Evolutionary conservation across 2,329 filamentous ascomycete genomes (phyloP).

Genomic region (Ophiocordyceps camponoti-floridani): DNA sequence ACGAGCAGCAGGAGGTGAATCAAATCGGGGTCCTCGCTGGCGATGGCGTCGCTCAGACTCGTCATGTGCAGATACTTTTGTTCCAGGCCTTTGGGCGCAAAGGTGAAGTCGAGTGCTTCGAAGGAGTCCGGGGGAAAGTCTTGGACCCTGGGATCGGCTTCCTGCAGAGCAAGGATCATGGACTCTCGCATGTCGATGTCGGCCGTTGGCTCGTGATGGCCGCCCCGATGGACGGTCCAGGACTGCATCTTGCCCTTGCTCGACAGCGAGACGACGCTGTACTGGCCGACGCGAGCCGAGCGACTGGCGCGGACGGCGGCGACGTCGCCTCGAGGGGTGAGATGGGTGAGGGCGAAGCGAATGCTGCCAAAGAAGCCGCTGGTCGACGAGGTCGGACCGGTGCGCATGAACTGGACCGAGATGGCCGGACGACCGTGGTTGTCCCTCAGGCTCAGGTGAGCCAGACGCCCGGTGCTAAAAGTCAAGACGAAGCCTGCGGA

Average conservation of each 20-base stretch:
- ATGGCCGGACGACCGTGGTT: conserved; percentile 72
- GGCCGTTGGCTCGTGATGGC: conserved; percentile 56
- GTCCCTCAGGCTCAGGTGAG: conserved; percentile 74
- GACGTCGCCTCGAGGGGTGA: conserved; percentile 57
- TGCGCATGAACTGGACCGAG: conserved; percentile 57
- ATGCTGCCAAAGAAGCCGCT: conserved; percentile 67
- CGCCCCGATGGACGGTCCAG: conserved; percentile 81
- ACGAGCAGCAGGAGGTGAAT: conserved; percentile 46
- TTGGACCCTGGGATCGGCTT: conserved; percentile 28
- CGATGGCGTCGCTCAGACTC: conserved; percentile 30
- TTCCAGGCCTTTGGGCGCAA: conserved; percentile 37
- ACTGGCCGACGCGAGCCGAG: conserved; percentile 58
- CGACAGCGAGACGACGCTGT: conserved; percentile 67
- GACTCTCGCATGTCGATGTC: conserved; percentile 53
- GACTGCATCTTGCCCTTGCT: conserved; percentile 60
- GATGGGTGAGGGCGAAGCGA: conserved; percentile 54
- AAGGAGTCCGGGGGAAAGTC: conserved; percentile 39
- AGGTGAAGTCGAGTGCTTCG: conserved; percentile 65
- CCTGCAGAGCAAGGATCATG: conserved; percentile 43
- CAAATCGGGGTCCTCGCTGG: conserved; percentile 29
- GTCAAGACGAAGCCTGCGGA: conserved; percentile 70
- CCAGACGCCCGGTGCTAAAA: conserved; percentile 71
- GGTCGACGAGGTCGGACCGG: conserved; percentile 32
- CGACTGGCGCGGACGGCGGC: conserved; percentile 62
- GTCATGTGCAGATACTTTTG: conserved; percentile 30